These are phyloP conservation scores for Omphalotus guepiniiformis DNA, from an alignment of 768 basidiomycete species.

Conservation along the genomic window DNA sequence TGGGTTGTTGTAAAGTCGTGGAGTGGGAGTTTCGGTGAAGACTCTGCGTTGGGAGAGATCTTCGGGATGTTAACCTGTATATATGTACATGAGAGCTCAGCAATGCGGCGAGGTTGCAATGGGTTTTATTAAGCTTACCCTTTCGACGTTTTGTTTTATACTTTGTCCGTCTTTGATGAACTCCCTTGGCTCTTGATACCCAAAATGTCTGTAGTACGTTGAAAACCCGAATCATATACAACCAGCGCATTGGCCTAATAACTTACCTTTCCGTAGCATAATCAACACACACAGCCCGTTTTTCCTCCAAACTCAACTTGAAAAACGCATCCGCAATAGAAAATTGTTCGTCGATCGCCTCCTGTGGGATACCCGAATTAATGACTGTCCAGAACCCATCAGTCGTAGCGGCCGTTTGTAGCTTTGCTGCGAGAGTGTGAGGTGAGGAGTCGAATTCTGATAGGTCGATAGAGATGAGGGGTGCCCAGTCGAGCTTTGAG, in stretches of 20 bases:
- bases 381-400: constrained; percentile 40
- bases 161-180: constrained; percentile 27
- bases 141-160: constrained; percentile 35
- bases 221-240: neutral
- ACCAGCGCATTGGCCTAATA: neutral
- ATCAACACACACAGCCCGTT: constrained; percentile 26
- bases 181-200: constrained; percentile 31
- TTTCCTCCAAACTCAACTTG: constrained; percentile 30
- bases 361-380: constrained; percentile 34
- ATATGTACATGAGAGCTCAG: neutral
- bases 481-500: constrained; percentile 27
- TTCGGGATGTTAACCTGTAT: constrained; percentile 31
- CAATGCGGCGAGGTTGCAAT: too few relatives aligned
- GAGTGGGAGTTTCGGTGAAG: constrained; percentile 15
- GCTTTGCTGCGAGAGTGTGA: constrained; percentile 25
- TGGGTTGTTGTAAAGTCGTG: constrained; percentile 23
- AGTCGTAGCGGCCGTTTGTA: constrained; percentile 33
- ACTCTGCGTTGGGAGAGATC: constrained; percentile 22
- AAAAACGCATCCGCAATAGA: constrained; percentile 34
- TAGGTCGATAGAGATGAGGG: constrained; percentile 35
- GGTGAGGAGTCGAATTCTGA: constrained; percentile 26
- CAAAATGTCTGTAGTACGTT: constrained; percentile 18
- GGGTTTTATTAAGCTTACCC: constrained; percentile 14
- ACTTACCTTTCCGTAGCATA: constrained; percentile 29
- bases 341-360: constrained; percentile 30